Percentiles rank a stretch among this genome's conserved stretches.
Conservation (phyloP, 257 asterid genomes). For the Asclepias syriaca region DNA sequence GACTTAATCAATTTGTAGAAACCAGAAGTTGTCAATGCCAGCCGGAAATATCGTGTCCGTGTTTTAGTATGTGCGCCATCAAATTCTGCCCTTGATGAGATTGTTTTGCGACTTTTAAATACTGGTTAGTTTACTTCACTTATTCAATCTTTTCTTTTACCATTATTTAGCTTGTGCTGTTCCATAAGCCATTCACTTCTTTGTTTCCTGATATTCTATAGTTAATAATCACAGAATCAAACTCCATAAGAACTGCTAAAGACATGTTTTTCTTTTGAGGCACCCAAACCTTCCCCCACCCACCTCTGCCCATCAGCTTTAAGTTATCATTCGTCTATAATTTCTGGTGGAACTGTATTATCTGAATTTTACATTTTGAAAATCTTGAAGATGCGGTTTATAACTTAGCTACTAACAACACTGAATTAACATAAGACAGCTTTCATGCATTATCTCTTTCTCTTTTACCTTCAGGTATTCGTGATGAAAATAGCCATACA, state of each 20-base stretch:
- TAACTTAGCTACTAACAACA: background rate
- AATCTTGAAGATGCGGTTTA: background rate
- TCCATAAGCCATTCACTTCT: background rate
- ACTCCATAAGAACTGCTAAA: background rate
- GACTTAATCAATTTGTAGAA: conserved; percentile 41
- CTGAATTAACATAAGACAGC: background rate
- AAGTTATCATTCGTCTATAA: too few species aligned
- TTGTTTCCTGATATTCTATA: background rate
- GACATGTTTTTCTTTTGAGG: background rate
- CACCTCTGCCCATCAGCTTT: background rate
- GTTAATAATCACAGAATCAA: background rate
- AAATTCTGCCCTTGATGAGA: conserved; percentile 97
- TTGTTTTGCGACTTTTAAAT: conserved; percentile 68
- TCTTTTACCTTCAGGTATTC: conserved; percentile 62
- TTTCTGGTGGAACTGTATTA: background rate
- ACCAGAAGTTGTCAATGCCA: conserved; percentile 87
- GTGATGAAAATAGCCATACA: conserved; percentile 75
- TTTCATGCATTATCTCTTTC: conserved; percentile 11
- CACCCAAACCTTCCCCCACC: background rate
- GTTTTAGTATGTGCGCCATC: conserved; percentile 98
- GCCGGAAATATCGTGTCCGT: conserved; percentile 90
- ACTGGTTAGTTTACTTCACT: conserved; percentile 49
- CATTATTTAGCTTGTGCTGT: conserved; percentile 1
- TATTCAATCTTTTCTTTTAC: conserved; percentile 8
- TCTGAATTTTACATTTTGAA: background rate